Base-by-base conservation (phyloP, 352 stramenopile species). In the Globisporangium apiculatum region DNA sequence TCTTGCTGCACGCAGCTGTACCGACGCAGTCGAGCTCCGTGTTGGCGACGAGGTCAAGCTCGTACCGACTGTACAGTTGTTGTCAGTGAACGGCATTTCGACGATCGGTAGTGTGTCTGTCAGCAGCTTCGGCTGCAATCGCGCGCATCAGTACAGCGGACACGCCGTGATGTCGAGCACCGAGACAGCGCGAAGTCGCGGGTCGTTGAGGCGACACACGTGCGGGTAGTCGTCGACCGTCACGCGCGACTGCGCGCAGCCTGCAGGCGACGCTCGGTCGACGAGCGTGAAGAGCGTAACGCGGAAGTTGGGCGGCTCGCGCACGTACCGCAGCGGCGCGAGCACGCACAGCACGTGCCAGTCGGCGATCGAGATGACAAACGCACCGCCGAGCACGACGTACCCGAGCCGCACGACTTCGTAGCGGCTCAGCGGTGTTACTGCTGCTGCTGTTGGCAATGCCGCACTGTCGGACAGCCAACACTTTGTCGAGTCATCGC, bases 171-270 rank as follows among this genome's bases (percentile, higher is more conserved):
- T 65, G n/a, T 66, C 55, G 5, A 62, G 37, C 24, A 73, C 45
- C 1, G 61, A 57, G 14, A 71, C n/a, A 1, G 43, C 35, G 8
- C 51, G 51, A 6, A 75, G 57, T 0, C 68, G 68, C 6, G 58
- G 54, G 18, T 76, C 65, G 46, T 76, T 76, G 12, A 76, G 40
- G 5, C 68, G 62, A 8, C 61, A 53, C 1, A 73, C 45, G 24
- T 73, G 52, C 3, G 68, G 65, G 38, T 68, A 66, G 7, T 46
- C 55, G 11, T 51, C 38, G 31, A 71, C 57, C 48, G 42, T 54
- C 12, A 43, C 48, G 2, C 24, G 46, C 2, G 54, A 24, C 5
- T 24, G 18, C 1, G 18, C 18, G 18, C 18, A 24, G 18, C 1
- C 9, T 14, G 5, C 24, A 40, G 47, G 37, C 50, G 47, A 45